A percentile compares a stretch with the other conserved stretches of the same genome.
These are phyloP conservation scores for Gracilaria caudata DNA, from an alignment of 23 red algal species.

Conservation along the genomic window DNA sequence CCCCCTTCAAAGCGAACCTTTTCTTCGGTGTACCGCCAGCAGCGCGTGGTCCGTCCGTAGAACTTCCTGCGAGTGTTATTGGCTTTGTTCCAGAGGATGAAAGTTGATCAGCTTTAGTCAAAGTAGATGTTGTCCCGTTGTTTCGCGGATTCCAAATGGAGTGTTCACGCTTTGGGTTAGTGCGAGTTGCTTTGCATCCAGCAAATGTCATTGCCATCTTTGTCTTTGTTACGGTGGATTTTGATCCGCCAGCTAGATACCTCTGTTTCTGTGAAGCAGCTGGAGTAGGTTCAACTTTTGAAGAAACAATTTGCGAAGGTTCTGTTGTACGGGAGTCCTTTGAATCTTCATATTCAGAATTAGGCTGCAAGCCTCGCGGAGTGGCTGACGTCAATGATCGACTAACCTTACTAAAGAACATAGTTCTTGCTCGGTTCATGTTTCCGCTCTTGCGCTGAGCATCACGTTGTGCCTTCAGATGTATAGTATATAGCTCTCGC, in stretches of 20 bases:
- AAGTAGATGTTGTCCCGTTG: not conserved
- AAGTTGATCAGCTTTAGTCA: not conserved
- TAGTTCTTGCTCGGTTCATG: constrained; percentile 33
- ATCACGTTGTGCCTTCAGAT: constrained; percentile 37
- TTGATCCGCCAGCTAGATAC: not conserved
- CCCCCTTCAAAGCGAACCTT: constrained; percentile 7
- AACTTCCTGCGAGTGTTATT: not conserved
- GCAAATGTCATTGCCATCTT: not conserved
- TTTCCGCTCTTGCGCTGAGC: constrained; percentile 28
- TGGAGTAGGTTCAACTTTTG: constrained; percentile 1
- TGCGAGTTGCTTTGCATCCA: not conserved
- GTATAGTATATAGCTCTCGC: constrained; percentile 34
- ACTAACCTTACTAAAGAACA: constrained; percentile 29
- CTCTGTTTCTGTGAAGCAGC: not conserved
- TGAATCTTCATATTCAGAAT: not conserved
- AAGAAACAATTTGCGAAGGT: not conserved
- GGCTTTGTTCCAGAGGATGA: not conserved
- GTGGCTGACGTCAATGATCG: constrained; percentile 16
- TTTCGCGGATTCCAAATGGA: constrained; percentile 1
- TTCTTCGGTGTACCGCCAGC: not conserved
- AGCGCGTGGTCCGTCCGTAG: not conserved
- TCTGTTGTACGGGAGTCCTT: not conserved
- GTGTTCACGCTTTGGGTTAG: not conserved
- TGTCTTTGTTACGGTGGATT: not conserved
- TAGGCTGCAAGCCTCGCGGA: not conserved